Evolutionary conservation across 2,329 filamentous ascomycete genomes (phyloP).

Genomic region (Colletotrichum sp.): DNA sequence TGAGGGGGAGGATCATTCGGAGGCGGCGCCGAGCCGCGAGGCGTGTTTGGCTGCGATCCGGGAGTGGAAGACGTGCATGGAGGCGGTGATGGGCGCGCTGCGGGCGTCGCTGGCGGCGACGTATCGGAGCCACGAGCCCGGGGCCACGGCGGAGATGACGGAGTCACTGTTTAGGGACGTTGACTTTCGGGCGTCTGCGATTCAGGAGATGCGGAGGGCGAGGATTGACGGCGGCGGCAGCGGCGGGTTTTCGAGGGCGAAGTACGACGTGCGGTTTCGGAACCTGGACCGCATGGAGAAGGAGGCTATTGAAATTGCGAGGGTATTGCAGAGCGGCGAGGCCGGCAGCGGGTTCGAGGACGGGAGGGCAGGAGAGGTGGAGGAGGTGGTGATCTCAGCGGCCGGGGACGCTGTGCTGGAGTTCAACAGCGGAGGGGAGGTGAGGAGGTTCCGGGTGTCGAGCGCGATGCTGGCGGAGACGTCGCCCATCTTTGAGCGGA

Average conservation of each 20-base stretch:
- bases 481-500: conserved; percentile 56
- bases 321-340: conserved; percentile 44
- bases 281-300: conserved; percentile 50
- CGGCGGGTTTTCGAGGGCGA: conserved; percentile 41
- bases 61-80: conserved; percentile 50
- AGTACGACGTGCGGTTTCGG: conserved; percentile 52
- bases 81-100: conserved; percentile 45
- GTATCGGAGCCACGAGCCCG: conserved; percentile 50
- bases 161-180: conserved; percentile 48
- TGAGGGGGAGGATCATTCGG: neutral
- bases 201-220: conserved; percentile 51
- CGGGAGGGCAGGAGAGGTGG: conserved; percentile 37
- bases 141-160: conserved; percentile 46
- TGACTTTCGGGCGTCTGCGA: conserved; percentile 44
- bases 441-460: conserved; percentile 55
- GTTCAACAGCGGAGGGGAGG: conserved; percentile 48
- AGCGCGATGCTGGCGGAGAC: conserved; percentile 55
- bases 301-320: conserved; percentile 43
- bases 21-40: conserved; percentile 29
- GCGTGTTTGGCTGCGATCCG: conserved; percentile 39
- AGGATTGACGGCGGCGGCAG: conserved; percentile 47
- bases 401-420: conserved; percentile 57
- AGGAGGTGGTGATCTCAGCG: conserved; percentile 47
- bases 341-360: conserved; percentile 37
- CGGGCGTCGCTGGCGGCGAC: conserved; percentile 46